Evolutionary conservation across 352 stramenopile genomes (phyloP), one percentile per base, ranked within the genome.

Genomic region (Phytophthora vignae): DNA sequence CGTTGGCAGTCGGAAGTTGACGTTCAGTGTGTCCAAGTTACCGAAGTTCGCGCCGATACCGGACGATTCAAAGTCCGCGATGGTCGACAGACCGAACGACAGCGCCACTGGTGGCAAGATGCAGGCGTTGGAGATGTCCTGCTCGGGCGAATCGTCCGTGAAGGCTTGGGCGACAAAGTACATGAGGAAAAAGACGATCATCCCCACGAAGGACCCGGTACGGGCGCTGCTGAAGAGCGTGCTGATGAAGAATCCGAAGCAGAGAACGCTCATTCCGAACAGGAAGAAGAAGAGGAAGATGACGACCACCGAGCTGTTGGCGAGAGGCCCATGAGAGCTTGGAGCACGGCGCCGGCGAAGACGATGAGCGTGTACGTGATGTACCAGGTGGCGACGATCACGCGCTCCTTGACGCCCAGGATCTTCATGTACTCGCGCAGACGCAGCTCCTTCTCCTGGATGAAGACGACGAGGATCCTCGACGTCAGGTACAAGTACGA

Each of bases 101-200:
- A 97, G 78, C 6, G 91, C 90, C 15, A 94, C 83, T 2, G 87
- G 87, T 19, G 88, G 67, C 14, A 96, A 55, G 0, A 97, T 63
- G 27, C 77, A 93, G 0, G 74, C 84, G 1, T 77, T 63, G 2
- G 77, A 71, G 69, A 96, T 95, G 46, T 76, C 69, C 19, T 62
- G 36, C 36, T 81, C 75, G 4, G 71, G 74, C 1, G 84, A 79
- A 3, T 73, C 69, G 2, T 68, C 56, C 11, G 71, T 84, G 46
- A 91, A 88, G 2, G 64, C 79, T 17, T 74, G 79, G 5, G 80
- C 89, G 19, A 96, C 89, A 52, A 95, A 95, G 61, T 97, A 87
- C 81, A 97, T 90, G 73, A 97, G 91, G 75, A 92, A 97, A 61
- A 98, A 97, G 25, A 88, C 70, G 42, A 95, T 82, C 73, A 96